A percentile compares a stretch with the other conserved stretches of the same genome.
Evolutionary conservation across 2,329 filamentous ascomycete species (phyloP).

Genomic region (Trichoderma polysporum): DNA sequence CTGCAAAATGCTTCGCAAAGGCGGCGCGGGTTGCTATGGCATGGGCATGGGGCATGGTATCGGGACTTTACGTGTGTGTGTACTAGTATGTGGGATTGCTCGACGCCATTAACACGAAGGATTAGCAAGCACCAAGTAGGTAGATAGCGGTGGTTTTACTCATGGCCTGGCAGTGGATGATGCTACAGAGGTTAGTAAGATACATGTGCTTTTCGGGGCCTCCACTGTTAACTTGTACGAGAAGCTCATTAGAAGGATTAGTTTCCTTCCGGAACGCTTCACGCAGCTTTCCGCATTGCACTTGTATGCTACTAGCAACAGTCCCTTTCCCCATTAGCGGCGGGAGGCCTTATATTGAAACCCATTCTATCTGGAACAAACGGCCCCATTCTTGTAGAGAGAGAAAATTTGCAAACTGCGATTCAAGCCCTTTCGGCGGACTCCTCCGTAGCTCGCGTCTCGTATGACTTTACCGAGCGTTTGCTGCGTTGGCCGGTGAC

Average conservation of each 20-base stretch:
- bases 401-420: background rate
- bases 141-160: too few relatives aligned
- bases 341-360: background rate
- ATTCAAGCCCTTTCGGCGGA: conserved; percentile 5
- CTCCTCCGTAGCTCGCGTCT: conserved; percentile 1
- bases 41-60: too few relatives aligned
- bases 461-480: background rate
- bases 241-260: background rate
- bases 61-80: too few relatives aligned
- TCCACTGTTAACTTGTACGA: background rate
- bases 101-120: too few relatives aligned
- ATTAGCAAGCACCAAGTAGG: too few relatives aligned
- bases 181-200: background rate
- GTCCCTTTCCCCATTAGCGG: background rate
- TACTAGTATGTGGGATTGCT: background rate
- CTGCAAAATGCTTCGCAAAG: background rate
- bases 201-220: background rate
- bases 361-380: conserved; percentile 6
- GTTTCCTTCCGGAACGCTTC: background rate
- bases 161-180: background rate
- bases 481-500: background rate
- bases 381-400: background rate
- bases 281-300: background rate
- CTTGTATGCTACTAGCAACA: background rate
- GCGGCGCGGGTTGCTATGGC: background rate